Conservation (phyloP, 495 filamentous ascomycete species). For the Chlorociboria aeruginascens region DNA sequence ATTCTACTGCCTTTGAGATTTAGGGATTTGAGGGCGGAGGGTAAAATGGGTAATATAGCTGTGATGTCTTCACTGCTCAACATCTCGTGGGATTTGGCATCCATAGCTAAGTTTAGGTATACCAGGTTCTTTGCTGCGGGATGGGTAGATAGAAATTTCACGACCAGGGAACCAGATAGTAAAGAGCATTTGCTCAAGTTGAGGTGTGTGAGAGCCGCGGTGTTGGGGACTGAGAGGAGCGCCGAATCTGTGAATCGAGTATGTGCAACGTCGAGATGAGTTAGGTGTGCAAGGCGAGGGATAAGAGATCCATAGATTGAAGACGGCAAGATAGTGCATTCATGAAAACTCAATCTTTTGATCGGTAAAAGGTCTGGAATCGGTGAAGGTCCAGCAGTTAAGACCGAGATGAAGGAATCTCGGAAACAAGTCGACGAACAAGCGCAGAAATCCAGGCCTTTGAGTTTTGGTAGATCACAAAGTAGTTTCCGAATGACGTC, state of each 20-base stretch:
- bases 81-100: slow-evolving; percentile 61
- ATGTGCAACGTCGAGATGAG: slow-evolving; percentile 70
- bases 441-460: slow-evolving; percentile 69
- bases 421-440: slow-evolving; percentile 62
- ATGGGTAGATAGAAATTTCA: slow-evolving; percentile 63
- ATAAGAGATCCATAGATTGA: slow-evolving; percentile 58
- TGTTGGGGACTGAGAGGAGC: slow-evolving; percentile 56
- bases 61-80: slow-evolving; percentile 54
- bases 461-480: slow-evolving; percentile 53
- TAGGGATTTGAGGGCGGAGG: slow-evolving; percentile 55
- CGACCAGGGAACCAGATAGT: slow-evolving; percentile 52
- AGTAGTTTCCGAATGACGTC: slow-evolving; percentile 64
- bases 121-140: slow-evolving; percentile 56
- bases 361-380: slow-evolving; percentile 41
- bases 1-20: slow-evolving; percentile 70
- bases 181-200: slow-evolving; percentile 67
- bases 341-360: slow-evolving; percentile 64
- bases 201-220: slow-evolving; percentile 66
- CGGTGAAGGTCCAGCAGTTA: slow-evolving; percentile 15
- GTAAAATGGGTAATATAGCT: slow-evolving; percentile 55
- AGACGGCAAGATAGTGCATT: slow-evolving; percentile 64
- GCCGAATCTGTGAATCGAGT: slow-evolving; percentile 68
- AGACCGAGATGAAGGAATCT: slow-evolving; percentile 37
- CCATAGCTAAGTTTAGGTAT: slow-evolving; percentile 64
- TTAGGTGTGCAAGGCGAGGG: slow-evolving; percentile 55